Evolutionary conservation across 2,329 filamentous ascomycete genomes (phyloP).

Genomic region (Sporothrix schenckii): DNA sequence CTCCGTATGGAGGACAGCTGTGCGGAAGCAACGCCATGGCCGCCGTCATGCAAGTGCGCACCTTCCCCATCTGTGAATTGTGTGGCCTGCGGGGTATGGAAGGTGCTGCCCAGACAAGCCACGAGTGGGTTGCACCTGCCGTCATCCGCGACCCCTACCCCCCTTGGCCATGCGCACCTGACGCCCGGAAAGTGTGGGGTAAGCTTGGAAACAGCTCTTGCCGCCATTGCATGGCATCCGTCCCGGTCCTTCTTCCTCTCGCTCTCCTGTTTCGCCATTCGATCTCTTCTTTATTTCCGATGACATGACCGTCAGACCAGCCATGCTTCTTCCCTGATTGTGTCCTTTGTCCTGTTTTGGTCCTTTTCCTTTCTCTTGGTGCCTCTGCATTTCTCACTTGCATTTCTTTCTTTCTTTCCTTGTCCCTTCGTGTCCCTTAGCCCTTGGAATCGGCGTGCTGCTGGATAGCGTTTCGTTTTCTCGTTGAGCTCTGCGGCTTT

Average conservation of each 20-base stretch:
- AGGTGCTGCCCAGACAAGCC: conserved; percentile 5
- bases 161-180: conserved; percentile 25
- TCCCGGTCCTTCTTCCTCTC: not conserved
- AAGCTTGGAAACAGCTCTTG: conserved; percentile 29
- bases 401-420: not conserved
- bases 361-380: conserved; percentile 1
- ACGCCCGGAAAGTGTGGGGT: conserved; percentile 31
- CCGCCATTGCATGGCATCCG: not conserved
- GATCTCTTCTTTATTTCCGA: not conserved
- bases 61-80: conserved; percentile 23
- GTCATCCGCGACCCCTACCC: conserved; percentile 23
- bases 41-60: conserved; percentile 18
- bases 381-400: not conserved
- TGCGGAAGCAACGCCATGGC: not conserved
- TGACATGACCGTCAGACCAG: not conserved
- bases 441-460: conserved; percentile 22
- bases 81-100: conserved; percentile 26
- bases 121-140: conserved; percentile 31
- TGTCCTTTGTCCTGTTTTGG: conserved; percentile 13
- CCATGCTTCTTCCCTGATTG: not conserved
- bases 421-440: not conserved
- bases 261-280: not conserved
- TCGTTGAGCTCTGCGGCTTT: conserved; percentile 3
- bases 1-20: not conserved
- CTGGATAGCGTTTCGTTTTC: conserved; percentile 24